Evolutionary conservation across 2,329 filamentous ascomycete species (phyloP).

Genomic region (Trichophyton simii): DNA sequence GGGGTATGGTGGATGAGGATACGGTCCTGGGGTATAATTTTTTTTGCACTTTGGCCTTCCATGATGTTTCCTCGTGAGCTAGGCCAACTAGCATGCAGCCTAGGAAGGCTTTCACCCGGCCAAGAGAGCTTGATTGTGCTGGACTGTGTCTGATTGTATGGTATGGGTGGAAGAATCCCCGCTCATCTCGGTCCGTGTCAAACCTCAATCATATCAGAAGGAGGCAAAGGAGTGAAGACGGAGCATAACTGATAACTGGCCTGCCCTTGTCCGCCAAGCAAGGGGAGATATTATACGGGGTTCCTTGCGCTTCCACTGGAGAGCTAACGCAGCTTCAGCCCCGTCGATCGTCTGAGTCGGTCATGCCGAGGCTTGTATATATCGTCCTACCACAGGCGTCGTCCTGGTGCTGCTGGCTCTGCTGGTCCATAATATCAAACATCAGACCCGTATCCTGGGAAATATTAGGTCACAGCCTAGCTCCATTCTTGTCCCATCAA

Average conservation of each 20-base stretch:
- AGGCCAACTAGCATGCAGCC: not conserved
- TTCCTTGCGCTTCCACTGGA: not conserved
- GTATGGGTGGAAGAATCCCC: not conserved
- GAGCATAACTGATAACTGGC: not conserved
- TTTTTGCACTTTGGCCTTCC: not conserved
- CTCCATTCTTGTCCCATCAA: not conserved
- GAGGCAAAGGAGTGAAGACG: not conserved
- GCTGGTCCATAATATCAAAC: not conserved
- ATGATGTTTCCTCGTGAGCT: not conserved
- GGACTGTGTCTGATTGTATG: not conserved
- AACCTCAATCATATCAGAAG: not conserved
- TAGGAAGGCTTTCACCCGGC: not conserved
- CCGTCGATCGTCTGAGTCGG: conserved; percentile 2
- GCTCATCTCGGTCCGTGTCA: conserved; percentile 3
- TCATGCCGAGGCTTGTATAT: not conserved
- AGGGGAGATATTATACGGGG: conserved; percentile 4
- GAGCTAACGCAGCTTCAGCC: not conserved
- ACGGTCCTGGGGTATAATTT: not conserved
- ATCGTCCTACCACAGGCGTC: not conserved
- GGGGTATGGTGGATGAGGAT: not conserved
- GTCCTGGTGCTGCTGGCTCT: not conserved
- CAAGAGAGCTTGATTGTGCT: not conserved
- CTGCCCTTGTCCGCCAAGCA: not conserved
- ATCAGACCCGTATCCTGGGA: not conserved
- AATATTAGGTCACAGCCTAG: not conserved